These are phyloP conservation scores for Przewalskia tangutica DNA, from an alignment of 257 asterid genomes.

Conservation along the genomic window DNA sequence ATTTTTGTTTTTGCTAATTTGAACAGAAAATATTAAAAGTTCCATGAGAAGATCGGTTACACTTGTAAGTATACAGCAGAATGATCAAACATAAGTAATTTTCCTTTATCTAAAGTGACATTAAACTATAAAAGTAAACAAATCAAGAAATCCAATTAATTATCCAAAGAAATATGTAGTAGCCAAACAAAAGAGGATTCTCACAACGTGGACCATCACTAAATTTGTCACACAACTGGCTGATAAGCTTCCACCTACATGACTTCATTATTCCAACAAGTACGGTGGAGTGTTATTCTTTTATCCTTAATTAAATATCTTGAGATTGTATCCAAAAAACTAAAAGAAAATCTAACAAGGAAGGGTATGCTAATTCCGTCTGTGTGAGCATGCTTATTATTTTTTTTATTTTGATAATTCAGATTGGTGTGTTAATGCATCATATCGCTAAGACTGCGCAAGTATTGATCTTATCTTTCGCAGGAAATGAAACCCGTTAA, in stretches of 20 bases:
- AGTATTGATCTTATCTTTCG: no score
- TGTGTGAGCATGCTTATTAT: not conserved
- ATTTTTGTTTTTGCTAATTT: not conserved
- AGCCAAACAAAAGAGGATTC: constrained; percentile 8
- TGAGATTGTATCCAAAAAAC: no score
- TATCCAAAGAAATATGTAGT: constrained; percentile 4
- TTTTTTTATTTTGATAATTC: no score
- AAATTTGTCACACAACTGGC: constrained; percentile 8
- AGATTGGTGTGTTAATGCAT: no score
- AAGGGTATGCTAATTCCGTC: no score
- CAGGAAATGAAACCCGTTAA: no score
- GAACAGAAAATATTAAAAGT: not conserved
- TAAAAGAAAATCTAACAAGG: no score
- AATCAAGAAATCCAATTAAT: not conserved
- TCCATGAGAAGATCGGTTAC: not conserved
- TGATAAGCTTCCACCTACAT: constrained; percentile 16
- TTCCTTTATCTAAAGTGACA: not conserved
- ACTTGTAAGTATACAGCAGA: not conserved
- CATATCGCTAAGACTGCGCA: no score
- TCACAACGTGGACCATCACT: constrained; percentile 2
- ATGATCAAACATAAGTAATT: not conserved
- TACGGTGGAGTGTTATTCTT: no score
- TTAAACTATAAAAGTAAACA: not conserved
- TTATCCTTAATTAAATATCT: no score
- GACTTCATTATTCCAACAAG: no score